Evolutionary conservation across 2,329 filamentous ascomycete genomes (phyloP).

Genomic region (Pseudogymnoascus sp.): DNA sequence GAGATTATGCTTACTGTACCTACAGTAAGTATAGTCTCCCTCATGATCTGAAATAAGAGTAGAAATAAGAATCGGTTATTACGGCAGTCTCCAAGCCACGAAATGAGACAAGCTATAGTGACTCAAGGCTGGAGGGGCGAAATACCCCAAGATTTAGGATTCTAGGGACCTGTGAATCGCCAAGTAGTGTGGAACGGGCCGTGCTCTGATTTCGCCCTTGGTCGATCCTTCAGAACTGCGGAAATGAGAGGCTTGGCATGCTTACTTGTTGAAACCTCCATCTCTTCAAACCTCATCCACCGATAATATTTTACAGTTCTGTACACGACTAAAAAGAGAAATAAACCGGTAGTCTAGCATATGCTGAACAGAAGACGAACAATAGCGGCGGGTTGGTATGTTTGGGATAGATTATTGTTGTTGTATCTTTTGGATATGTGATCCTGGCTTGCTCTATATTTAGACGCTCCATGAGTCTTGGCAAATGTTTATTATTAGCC

Average conservation of each 20-base stretch:
- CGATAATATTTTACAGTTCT: neutral
- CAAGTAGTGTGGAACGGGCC: neutral
- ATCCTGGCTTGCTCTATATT: neutral
- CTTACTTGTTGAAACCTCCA: neutral
- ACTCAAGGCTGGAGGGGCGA: neutral
- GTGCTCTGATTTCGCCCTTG: neutral
- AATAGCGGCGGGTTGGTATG: neutral
- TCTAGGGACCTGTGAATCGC: neutral
- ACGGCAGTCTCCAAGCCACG: neutral
- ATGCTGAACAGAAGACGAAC: neutral
- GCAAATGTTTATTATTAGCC: conserved; percentile 1
- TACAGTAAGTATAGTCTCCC: neutral
- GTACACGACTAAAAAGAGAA: neutral
- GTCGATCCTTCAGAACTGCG: neutral
- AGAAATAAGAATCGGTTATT: neutral
- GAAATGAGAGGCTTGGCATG: neutral
- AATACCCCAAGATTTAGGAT: neutral
- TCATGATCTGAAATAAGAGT: neutral
- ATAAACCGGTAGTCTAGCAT: neutral
- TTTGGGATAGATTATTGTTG: neutral
- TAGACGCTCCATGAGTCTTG: neutral
- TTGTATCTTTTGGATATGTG: neutral
- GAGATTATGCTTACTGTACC: too few species aligned
- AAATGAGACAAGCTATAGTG: neutral
- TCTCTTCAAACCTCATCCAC: neutral